phyloP scores from a whole-genome alignment of 352 stramenopile genomes.

The Phytopythium boreale region DNA sequence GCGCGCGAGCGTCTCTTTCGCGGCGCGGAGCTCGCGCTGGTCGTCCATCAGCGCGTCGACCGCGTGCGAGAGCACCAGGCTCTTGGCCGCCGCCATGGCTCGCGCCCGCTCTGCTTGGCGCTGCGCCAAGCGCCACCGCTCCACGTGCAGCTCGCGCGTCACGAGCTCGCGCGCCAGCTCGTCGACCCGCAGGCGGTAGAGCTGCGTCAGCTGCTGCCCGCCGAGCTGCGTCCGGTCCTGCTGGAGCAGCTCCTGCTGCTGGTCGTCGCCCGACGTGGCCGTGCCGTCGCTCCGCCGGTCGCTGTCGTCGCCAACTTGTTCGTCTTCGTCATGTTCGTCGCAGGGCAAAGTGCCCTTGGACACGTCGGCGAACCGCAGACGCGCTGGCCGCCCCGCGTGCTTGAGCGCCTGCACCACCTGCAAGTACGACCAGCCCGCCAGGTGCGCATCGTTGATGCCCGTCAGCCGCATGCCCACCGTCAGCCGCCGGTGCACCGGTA shows the following conservation, averaged over 20 bases:
- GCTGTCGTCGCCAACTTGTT: too few relatives aligned
- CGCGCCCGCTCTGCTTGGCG: constrained; percentile 1
- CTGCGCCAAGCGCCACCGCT: constrained; percentile 13
- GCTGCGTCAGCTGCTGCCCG: constrained; percentile 15
- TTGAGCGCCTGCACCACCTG: constrained; percentile 59
- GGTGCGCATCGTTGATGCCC: constrained; percentile 34
- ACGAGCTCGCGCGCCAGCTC: constrained; percentile 15
- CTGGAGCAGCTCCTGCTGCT: not conserved
- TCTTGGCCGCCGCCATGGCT: not conserved
- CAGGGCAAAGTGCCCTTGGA: constrained; percentile 37
- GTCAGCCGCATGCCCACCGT: constrained; percentile 65
- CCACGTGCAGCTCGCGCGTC: constrained; percentile 13
- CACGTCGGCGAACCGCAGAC: constrained; percentile 51
- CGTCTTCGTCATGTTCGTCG: constrained; percentile 11
- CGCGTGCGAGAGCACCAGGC: constrained; percentile 25
- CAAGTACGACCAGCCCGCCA: constrained; percentile 54
- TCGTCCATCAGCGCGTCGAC: constrained; percentile 31
- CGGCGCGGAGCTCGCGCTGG: constrained; percentile 28
- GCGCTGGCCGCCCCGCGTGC: constrained; percentile 39
- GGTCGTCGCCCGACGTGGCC: constrained; percentile 2
- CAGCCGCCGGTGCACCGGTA: constrained; percentile 41
- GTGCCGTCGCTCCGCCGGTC: constrained; percentile 2
- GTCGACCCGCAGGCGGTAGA: constrained; percentile 4
- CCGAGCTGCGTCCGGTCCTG: not conserved
- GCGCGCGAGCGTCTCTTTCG: constrained; percentile 31